phyloP scores from a whole-genome alignment of 176 grass and related monocot genomes.

The Typha latifolia region DNA sequence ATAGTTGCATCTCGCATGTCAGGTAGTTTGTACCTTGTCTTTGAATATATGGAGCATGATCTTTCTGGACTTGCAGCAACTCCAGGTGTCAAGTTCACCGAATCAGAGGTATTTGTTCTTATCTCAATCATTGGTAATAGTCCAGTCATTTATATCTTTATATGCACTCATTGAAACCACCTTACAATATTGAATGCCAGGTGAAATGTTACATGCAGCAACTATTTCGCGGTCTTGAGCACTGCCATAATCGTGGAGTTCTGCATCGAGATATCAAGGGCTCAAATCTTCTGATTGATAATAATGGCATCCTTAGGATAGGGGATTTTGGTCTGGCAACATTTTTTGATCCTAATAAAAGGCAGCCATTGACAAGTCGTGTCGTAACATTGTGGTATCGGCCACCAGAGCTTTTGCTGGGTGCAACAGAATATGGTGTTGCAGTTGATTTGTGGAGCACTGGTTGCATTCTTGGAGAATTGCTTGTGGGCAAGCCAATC shows the following conservation, averaged over 20 bases:
- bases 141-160: background rate
- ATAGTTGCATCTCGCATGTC: slow-evolving; percentile 60
- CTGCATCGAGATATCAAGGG: slow-evolving; percentile 87
- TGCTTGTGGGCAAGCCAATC: slow-evolving; percentile 74
- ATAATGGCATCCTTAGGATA: slow-evolving; percentile 60
- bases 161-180: background rate
- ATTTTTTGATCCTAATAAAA: slow-evolving; percentile 51
- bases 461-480: slow-evolving; percentile 84
- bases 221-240: slow-evolving; percentile 66
- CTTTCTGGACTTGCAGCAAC: slow-evolving; percentile 60
- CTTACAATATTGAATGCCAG: slow-evolving; percentile 26
- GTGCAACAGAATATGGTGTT: slow-evolving; percentile 55
- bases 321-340: slow-evolving; percentile 81
- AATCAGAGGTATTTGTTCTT: slow-evolving; percentile 34
- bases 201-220: slow-evolving; percentile 70
- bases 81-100: slow-evolving; percentile 69
- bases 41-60: slow-evolving; percentile 90
- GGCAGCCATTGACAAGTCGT: slow-evolving; percentile 60
- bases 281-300: slow-evolving; percentile 67
- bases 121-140: background rate
- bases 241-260: slow-evolving; percentile 66
- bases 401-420: slow-evolving; percentile 22
- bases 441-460: slow-evolving; percentile 89
- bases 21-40: slow-evolving; percentile 69
- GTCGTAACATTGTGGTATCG: slow-evolving; percentile 93